Percentiles rank a stretch among this genome's conserved stretches.
Conservation (phyloP, 805 yeast species). For the Metschnikowia baotianmanensis region DNA sequence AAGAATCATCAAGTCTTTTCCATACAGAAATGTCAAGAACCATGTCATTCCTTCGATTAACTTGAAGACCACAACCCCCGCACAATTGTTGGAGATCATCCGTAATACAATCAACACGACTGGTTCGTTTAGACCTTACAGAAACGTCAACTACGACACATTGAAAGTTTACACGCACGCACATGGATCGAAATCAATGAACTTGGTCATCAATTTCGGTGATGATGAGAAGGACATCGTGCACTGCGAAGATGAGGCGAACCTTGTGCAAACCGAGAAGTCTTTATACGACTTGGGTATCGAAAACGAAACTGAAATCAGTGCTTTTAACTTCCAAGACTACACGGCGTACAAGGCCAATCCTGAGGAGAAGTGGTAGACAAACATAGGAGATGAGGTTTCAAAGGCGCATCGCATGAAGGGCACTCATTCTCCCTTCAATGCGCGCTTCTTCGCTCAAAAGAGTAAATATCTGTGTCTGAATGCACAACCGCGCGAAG, state of each 20-base stretch:
- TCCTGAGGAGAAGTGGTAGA: conserved; percentile 89
- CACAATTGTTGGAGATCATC: conserved; percentile 55
- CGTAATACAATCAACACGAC: conserved; percentile 46
- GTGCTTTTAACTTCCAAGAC: conserved; percentile 68
- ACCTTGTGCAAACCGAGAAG: conserved; percentile 14
- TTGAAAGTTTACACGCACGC: conserved; percentile 91
- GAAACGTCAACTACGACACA: conserved; percentile 71
- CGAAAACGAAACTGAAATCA: conserved; percentile 89
- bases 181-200: conserved; percentile 91
- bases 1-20: conserved; percentile 86
- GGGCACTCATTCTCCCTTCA: no score
- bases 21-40: conserved; percentile 83
- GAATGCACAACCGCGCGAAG: no score
- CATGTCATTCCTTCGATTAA: conserved; percentile 68
- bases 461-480: no score
- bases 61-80: conserved; percentile 65
- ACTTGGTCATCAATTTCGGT: conserved; percentile 85
- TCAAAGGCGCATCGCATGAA: no score
- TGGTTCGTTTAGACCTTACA: conserved; percentile 77
- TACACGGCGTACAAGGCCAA: conserved; percentile 69
- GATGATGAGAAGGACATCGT: conserved; percentile 71
- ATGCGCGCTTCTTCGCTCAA: no score
- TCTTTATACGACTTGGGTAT: conserved; percentile 39
- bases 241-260: conserved; percentile 21
- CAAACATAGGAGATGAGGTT: not conserved